Evolutionary conservation across 176 grass and related monocot genomes (phyloP), one percentile per base, ranked within the genome.

Genomic region (Saccharum spontaneum): DNA sequence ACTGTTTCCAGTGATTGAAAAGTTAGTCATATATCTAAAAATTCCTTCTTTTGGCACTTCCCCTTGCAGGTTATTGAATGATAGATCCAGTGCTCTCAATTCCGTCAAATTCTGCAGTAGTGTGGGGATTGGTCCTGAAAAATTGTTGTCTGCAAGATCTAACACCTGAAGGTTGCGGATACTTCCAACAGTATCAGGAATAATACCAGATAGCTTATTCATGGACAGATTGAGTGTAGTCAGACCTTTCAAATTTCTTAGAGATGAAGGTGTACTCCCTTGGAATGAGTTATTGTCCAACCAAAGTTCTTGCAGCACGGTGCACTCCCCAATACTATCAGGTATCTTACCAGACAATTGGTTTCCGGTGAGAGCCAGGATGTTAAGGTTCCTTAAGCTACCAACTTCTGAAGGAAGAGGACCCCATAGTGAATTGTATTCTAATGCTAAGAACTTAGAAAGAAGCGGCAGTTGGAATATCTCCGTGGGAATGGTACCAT

Each of bases 1-100:
- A 46, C 1, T 85, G 33, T 86, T 87, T 14, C 83, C 83, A 13
- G 3, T 23, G 30, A 92, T 61, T 64, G 81, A 80, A 6, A 90
- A 30, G 0, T 79, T 66, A 17, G 66, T 31, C 0, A 39, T 16
- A 75, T 83, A 73, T 82, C 9, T 12, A 18, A 90, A 90, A 7
- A 90, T 37, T 1, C 83, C 77, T 0, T 60, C 22, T 14, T 10
- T 86, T 39, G 83, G 83, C 2, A 90, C 78, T 67, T 80, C 54
- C 2, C 54, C 83, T 3, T 55, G 70, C 45, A 90, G 43, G 23
- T 80, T 52, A 46, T 90, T 80, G 37, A 66, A 90, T 0, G 80
- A 87, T 20, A 87, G 17, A 67, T 91, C 67, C 10, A 83, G 30
- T 60, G 31, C 20, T 7, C 37, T 33, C 30, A 83, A 52, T 60